These are phyloP conservation scores for Microdochium paspali DNA, from an alignment of 2,329 filamentous ascomycete species.

Conservation along the genomic window DNA sequence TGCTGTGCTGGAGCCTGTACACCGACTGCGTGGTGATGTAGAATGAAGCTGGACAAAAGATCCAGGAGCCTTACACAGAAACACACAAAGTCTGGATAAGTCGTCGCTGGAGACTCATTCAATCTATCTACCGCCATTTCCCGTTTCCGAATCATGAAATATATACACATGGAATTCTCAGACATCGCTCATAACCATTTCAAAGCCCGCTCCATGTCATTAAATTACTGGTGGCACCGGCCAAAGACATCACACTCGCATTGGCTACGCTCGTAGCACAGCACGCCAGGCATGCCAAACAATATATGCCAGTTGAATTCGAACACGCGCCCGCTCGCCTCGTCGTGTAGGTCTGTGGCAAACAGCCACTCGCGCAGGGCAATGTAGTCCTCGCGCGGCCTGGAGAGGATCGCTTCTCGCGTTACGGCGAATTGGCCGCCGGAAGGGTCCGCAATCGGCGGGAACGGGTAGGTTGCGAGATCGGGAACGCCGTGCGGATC, in stretches of 20 bases:
- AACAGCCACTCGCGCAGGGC: slow-evolving; percentile 37
- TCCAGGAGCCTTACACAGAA: no score
- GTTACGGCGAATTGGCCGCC: slow-evolving; percentile 46
- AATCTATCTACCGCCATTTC: no score
- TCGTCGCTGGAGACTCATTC: no score
- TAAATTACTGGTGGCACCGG: background rate
- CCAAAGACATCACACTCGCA: background rate
- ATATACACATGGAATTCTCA: no score
- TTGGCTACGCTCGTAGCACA: background rate
- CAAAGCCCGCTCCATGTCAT: no score
- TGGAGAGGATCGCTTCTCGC: slow-evolving; percentile 26
- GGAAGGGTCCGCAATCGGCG: slow-evolving; percentile 30
- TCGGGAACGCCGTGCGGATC: background rate
- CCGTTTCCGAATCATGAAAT: no score
- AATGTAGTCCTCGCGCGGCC: slow-evolving; percentile 32
- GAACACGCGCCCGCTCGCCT: slow-evolving; percentile 36
- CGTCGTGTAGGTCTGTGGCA: slow-evolving; percentile 29
- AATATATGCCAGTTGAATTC: slow-evolving; percentile 43
- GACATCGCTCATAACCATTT: no score
- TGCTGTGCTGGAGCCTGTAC: no score
- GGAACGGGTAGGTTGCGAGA: background rate
- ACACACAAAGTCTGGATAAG: no score
- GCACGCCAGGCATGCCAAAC: slow-evolving; percentile 17
- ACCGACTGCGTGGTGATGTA: no score
- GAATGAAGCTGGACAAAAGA: no score